Conservation (phyloP, 202 grass and related monocot genomes). For the Eragrostis tef region DNA sequence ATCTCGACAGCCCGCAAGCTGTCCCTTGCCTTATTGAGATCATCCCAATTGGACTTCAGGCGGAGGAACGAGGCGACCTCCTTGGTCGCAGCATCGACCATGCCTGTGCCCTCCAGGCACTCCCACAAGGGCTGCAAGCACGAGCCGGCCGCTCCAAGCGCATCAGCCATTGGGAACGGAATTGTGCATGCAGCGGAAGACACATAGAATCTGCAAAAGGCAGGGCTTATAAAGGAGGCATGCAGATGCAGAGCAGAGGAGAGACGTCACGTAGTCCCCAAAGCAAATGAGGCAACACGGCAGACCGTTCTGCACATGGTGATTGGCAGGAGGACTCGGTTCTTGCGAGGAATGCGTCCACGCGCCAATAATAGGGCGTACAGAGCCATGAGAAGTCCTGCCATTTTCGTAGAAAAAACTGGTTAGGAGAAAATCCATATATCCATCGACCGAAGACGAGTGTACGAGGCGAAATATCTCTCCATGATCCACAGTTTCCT, state of each 20-base stretch:
- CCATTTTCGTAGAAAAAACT: not conserved
- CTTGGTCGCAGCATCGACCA: conserved; percentile 13
- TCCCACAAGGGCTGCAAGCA: conserved; percentile 44
- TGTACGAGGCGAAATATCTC: not conserved
- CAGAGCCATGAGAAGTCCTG: not conserved
- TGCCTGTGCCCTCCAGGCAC: conserved; percentile 46
- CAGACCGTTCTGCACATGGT: not conserved
- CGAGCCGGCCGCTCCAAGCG: conserved; percentile 2
- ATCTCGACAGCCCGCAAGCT: conserved; percentile 28
- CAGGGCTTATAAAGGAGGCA: conserved; percentile 9
- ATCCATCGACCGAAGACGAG: not conserved
- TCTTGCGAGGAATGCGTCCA: not conserved
- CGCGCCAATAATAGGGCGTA: not conserved
- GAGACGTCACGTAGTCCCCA: not conserved
- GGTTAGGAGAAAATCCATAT: too few relatives aligned
- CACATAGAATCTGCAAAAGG: not conserved
- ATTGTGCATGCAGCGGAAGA: not conserved
- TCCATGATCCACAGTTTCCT: conserved; percentile 3
- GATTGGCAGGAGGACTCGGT: not conserved
- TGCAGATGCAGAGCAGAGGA: not conserved
- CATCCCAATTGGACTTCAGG: conserved; percentile 50
- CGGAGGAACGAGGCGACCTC: conserved; percentile 48
- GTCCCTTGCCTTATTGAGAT: conserved; percentile 32
- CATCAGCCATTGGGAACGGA: conserved; percentile 16
- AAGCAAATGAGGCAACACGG: not conserved